Evolutionary conservation across 164 flowering plant genomes (phyloP).

Genomic region (Stephania japonica): DNA sequence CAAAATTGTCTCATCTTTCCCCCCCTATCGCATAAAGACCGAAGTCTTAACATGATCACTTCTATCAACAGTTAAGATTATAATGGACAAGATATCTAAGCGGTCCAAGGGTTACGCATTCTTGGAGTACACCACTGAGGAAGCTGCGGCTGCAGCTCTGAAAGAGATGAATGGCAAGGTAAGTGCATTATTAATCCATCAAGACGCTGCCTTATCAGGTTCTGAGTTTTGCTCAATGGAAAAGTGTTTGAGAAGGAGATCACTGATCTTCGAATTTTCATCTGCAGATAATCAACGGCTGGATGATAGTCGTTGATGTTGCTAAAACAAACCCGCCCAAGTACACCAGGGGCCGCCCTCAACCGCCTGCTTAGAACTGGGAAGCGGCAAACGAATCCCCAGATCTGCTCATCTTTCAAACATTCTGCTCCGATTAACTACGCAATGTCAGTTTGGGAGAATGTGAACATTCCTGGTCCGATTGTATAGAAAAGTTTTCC

Average conservation of each 20-base stretch:
- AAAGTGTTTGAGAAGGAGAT: not conserved
- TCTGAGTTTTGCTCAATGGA: not conserved
- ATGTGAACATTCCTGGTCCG: constrained; percentile 25
- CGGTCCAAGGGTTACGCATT: constrained; percentile 95
- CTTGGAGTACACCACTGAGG: constrained; percentile 81
- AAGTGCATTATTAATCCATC: not conserved
- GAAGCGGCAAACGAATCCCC: not conserved
- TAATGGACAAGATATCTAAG: constrained; percentile 96
- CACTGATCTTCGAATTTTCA: not conserved
- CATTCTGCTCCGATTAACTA: not conserved
- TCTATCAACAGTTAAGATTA: constrained; percentile 54
- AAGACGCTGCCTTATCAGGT: not conserved
- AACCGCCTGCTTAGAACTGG: constrained; percentile 12
- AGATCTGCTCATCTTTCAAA: not conserved
- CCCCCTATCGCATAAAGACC: not conserved
- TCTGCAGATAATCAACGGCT: constrained; percentile 89
- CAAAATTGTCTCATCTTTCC: not conserved
- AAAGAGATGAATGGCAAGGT: constrained; percentile 97
- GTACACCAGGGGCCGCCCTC: constrained; percentile 37
- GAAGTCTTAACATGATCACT: not conserved
- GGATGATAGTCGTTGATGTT: constrained; percentile 95
- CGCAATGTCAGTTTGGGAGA: not conserved
- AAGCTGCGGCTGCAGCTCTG: constrained; percentile 83
- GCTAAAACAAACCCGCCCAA: constrained; percentile 67
- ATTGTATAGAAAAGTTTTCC: not conserved